Percentiles rank a stretch among this genome's conserved stretches.
phyloP scores from a whole-genome alignment of 202 grass and related monocot species.

The Dendrocalamus latiflorus region DNA sequence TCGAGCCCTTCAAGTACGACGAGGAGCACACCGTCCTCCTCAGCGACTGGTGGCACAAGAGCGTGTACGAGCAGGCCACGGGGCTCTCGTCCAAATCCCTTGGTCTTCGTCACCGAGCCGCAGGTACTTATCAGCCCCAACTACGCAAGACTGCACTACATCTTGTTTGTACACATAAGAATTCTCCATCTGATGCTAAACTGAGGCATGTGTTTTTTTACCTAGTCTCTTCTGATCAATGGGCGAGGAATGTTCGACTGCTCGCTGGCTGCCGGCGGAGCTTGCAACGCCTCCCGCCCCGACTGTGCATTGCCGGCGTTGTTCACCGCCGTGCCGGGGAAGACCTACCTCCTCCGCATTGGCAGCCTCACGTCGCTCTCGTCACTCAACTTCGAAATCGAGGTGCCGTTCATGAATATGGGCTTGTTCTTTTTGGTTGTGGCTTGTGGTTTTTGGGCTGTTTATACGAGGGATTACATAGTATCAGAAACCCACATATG shows the following conservation, averaged over 20 bases:
- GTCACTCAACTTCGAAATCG: constrained; percentile 44
- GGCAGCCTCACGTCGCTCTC: constrained; percentile 47
- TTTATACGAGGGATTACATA: no score
- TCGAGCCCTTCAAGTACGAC: constrained; percentile 44
- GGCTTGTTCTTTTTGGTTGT: no score
- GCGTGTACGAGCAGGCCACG: constrained; percentile 48
- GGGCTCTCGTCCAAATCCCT: constrained; percentile 33
- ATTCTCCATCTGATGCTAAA: neutral
- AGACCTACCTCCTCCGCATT: constrained; percentile 50
- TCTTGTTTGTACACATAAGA: no score
- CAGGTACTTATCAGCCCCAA: neutral
- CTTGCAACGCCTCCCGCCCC: constrained; percentile 6
- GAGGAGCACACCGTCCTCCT: constrained; percentile 47
- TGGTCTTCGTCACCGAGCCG: constrained; percentile 35
- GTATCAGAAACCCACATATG: no score
- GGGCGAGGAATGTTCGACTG: constrained; percentile 46
- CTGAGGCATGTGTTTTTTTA: neutral
- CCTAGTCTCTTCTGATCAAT: constrained; percentile 57
- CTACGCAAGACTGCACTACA: neutral
- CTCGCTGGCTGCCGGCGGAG: neutral
- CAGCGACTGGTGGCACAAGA: constrained; percentile 56
- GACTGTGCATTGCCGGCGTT: constrained; percentile 13
- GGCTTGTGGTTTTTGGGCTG: no score
- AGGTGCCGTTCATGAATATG: neutral
- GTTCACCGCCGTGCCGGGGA: constrained; percentile 44